Base-by-base conservation (phyloP, 805 yeast genomes). In the Spathaspora hagerdaliae region DNA sequence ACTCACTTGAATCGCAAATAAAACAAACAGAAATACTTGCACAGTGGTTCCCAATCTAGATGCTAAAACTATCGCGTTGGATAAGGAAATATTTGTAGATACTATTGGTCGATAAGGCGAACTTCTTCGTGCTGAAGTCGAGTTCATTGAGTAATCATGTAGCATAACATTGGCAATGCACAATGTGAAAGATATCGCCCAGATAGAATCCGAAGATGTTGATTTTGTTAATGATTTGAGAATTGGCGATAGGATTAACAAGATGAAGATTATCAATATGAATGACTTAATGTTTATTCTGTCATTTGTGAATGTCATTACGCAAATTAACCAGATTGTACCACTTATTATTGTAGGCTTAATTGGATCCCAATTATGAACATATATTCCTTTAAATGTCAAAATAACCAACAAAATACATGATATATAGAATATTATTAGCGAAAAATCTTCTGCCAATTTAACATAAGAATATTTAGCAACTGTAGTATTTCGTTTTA, bases 121-220 rank as follows among this genome's bases (percentile, higher is more conserved):
- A 9, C 39, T 38, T 14, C 42, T 42, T 10, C 46, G 44, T n/a
- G 12, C 42, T 31, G 40, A 39, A 4, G 58, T 53, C n/a, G 75
- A 58, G 50, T 77, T 78, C 56, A 77, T 70, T 33, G 85, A 75
- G 60, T 85, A 84, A 63, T 87, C 87, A 58, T 84, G 82, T 54
- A 82, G 73, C 26, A 83, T 57, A 2, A 90, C 67, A 55, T 89
- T 89, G 38, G 82, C 67, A 9, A 88, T 54, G 31, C 87, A 82
- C 12, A 94, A 69, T 82, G 96, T 85, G 39, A 84, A 81, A 7
- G 95, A 80, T 5, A 94, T 64, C 0, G 96, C 90, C 97, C 98
- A 92, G 48, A 94, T 89, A 12, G 97, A 88, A 67, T 94, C 98
- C 0, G 94, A 85, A 0, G 97, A 81, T 0, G 97, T 89, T 0